Percentiles rank a stretch among this genome's conserved stretches.
phyloP scores from a whole-genome alignment of 2,329 filamentous ascomycete genomes.

The Ceratocystis papillata region DNA sequence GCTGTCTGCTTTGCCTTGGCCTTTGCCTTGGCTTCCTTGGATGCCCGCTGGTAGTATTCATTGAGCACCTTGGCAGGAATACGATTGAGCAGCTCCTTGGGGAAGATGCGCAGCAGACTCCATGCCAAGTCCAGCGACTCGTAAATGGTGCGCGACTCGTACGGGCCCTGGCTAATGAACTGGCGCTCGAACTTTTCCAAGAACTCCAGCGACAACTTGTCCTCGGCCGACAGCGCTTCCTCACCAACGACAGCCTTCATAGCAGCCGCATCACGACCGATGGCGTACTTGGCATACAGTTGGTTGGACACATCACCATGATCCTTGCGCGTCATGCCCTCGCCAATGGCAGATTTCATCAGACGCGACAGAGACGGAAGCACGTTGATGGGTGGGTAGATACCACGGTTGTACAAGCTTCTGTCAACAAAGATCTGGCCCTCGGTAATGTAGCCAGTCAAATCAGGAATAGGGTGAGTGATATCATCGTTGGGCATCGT shows the following conservation, averaged over 20 bases:
- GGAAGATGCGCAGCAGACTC: constrained; percentile 93
- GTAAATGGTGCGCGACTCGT: constrained; percentile 82
- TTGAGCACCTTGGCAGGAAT: constrained; percentile 74
- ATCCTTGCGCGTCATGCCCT: constrained; percentile 91
- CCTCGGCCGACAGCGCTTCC: constrained; percentile 87
- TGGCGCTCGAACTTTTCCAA: constrained; percentile 95
- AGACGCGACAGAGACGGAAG: constrained; percentile 94
- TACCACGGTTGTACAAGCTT: constrained; percentile 85
- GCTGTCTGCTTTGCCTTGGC: constrained; percentile 42
- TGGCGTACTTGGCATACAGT: constrained; percentile 98
- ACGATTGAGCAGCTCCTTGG: constrained; percentile 95
- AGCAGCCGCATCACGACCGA: constrained; percentile 91
- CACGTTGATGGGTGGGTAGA: constrained; percentile 98
- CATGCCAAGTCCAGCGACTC: constrained; percentile 94
- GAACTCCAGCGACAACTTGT: constrained; percentile 96
- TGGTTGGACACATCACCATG: constrained; percentile 99
- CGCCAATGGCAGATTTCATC: constrained; percentile 99
- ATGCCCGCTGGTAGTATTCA: constrained; percentile 66
- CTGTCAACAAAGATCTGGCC: constrained; percentile 97
- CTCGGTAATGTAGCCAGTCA: constrained; percentile 98
- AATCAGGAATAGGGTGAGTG: constrained; percentile 94
- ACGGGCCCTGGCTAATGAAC: constrained; percentile 84
- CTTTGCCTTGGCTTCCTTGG: constrained; percentile 53
- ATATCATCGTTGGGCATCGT: constrained; percentile 99
- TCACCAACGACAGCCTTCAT: constrained; percentile 99